Base-by-base conservation (phyloP, 2,329 filamentous ascomycete genomes). In the Aureobasidium melanogenum region DNA sequence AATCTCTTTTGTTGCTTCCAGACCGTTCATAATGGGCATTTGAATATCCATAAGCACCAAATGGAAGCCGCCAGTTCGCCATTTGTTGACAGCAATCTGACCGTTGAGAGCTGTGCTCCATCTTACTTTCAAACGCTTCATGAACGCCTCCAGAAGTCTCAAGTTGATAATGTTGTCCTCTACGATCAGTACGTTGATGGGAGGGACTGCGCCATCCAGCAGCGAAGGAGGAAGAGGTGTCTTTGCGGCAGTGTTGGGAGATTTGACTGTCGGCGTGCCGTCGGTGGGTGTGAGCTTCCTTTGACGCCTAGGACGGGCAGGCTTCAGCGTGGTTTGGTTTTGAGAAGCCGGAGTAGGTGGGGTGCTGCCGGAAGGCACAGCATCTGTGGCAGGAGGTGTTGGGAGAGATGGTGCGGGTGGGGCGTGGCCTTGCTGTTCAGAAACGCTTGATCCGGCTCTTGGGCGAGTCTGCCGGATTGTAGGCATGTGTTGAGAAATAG, bases 161-260 rank as follows among this genome's bases (percentile, higher is more conserved):
- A 97, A 79, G 71, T 97, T 99, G 81, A 99, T 97, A 65, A 94
- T 91, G 74, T 99, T 99, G 77, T 99, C 94, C 77, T 99, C 94
- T 15, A 99, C 94, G 63, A 99, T 96, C 46, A 99, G 80, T 8
- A 97, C 92, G 68, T 96, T 97, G 76, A 99, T 97, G 1, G 94
- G 93, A 8, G 94, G 94, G 0, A 97, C 91, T 1, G 86, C 86
- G 59, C 87, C 88, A 67, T 93, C 91, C 30, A 96, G 82, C 68
- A 62, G 39, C 15, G 51, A 57, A 28, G 61, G 55, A 22, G 61
- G 54, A 3, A 59, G 24, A 1, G 61, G 30, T 5, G 61, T 26
- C 28, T 65, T 65, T 22, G 26, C 34, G n/a, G 12, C 32, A 19
- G n/a, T 32, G 46, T 41, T 36, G 73, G 66, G 32, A 84, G 86